Conservation (phyloP, 2,329 filamentous ascomycete genomes). For the Phyllosticta citribraziliensis region DNA sequence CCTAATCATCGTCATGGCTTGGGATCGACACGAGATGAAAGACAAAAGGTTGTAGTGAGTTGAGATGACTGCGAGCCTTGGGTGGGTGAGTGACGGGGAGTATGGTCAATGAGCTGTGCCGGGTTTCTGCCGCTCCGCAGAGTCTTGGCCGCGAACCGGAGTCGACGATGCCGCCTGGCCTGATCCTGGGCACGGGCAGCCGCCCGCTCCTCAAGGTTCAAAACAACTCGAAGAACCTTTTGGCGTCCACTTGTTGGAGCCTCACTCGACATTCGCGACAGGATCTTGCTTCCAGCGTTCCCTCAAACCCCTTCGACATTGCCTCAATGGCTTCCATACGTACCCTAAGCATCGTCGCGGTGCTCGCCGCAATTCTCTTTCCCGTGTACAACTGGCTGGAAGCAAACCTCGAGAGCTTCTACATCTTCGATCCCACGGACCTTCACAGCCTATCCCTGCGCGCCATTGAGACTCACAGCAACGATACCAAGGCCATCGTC, state of each 20-base stretch:
- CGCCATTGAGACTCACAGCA: constrained; percentile 59
- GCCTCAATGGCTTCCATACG: constrained; percentile 1
- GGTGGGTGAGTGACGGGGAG: too few relatives aligned
- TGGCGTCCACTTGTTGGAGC: background rate
- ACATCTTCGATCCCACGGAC: constrained; percentile 62
- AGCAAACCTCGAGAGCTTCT: constrained; percentile 39
- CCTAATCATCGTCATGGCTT: too few relatives aligned
- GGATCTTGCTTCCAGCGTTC: background rate
- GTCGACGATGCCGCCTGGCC: background rate
- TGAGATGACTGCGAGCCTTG: too few relatives aligned
- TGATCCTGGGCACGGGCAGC: too few relatives aligned
- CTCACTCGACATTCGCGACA: background rate
- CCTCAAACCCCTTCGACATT: background rate
- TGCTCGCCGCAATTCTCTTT: constrained; percentile 2
- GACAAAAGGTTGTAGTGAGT: too few relatives aligned
- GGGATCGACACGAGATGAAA: too few relatives aligned
- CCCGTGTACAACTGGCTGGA: constrained; percentile 8
- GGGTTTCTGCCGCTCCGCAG: too few relatives aligned
- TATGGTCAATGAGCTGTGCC: too few relatives aligned
- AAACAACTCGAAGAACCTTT: background rate
- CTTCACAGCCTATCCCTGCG: constrained; percentile 59
- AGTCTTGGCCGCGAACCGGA: background rate
- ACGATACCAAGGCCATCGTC: constrained; percentile 63
- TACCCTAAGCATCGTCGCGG: constrained; percentile 3
- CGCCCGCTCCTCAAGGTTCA: background rate